These are phyloP conservation scores for Ceratocystis cacaofunesta DNA, from an alignment of 2,329 filamentous ascomycete species.

Conservation along the genomic window DNA sequence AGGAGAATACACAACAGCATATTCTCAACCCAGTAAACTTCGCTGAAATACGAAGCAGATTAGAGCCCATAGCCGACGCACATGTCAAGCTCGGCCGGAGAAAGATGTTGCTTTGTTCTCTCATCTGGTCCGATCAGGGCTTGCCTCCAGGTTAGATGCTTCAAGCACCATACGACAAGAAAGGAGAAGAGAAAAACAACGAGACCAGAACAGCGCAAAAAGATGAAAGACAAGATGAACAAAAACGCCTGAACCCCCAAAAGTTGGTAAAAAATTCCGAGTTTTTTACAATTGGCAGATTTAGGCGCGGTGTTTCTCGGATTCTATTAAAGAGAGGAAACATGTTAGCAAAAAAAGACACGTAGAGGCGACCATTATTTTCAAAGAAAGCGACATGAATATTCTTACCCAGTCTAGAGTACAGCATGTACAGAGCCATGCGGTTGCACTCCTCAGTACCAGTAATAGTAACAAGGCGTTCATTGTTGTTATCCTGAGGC, in stretches of 20 bases:
- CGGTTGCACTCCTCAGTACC: conserved; percentile 97
- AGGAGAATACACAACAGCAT: neutral
- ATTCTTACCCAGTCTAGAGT: conserved; percentile 74
- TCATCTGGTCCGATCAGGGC: neutral
- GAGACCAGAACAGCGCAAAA: conserved; percentile 5
- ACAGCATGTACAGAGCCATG: conserved; percentile 99
- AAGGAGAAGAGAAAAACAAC: neutral
- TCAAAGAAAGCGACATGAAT: neutral
- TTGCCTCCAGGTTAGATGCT: neutral
- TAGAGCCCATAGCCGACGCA: neutral
- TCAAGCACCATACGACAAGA: neutral
- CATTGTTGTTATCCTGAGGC: conserved; percentile 96
- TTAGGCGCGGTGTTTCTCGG: conserved; percentile 33
- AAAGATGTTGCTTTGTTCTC: conserved; percentile 2
- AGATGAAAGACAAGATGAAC: conserved; percentile 14
- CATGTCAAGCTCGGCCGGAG: neutral
- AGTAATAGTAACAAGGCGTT: conserved; percentile 91
- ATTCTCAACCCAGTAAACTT: neutral
- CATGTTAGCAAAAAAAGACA: neutral
- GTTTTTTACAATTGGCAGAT: neutral
- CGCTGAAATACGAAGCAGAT: neutral
- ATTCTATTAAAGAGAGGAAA: conserved; percentile 25
- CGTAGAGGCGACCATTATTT: neutral
- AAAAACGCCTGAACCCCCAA: conserved; percentile 17
- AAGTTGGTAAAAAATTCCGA: neutral